These are phyloP conservation scores for Apiospora koreana DNA, from an alignment of 2,329 filamentous ascomycete species.

Conservation along the genomic window DNA sequence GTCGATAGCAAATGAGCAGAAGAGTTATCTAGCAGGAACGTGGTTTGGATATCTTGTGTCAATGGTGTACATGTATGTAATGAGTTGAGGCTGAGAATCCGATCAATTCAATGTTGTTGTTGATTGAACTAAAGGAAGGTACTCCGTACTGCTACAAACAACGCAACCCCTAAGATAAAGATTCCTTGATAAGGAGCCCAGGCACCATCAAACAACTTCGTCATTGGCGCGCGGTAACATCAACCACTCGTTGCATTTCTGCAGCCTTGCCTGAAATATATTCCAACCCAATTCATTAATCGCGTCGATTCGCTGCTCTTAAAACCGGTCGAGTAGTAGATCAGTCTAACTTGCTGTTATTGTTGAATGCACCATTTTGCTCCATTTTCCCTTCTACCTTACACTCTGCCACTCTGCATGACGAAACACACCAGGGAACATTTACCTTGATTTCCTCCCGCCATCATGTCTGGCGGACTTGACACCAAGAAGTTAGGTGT, in stretches of 20 bases:
- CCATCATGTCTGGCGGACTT: constrained; percentile 44
- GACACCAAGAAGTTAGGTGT: constrained; percentile 51
- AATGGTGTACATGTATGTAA: neutral
- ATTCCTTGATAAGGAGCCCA: neutral
- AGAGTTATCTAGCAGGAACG: neutral
- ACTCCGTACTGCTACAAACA: neutral
- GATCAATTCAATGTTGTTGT: too few species aligned
- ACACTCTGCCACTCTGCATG: neutral
- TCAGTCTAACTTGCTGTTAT: neutral
- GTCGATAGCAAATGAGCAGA: neutral
- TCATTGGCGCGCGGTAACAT: neutral
- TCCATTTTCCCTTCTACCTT: neutral
- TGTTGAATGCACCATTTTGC: neutral
- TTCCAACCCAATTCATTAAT: neutral
- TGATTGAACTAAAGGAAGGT: neutral
- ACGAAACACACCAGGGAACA: neutral
- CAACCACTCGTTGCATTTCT: neutral
- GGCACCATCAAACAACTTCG: neutral
- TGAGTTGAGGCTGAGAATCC: neutral
- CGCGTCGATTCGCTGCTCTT: neutral
- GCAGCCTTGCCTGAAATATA: neutral
- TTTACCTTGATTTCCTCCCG: neutral
- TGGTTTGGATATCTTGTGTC: neutral
- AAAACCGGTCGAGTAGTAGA: neutral
- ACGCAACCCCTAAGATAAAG: neutral